Base-by-base conservation (phyloP, 2,329 filamentous ascomycete species). In the Hypoxylon sp. region DNA sequence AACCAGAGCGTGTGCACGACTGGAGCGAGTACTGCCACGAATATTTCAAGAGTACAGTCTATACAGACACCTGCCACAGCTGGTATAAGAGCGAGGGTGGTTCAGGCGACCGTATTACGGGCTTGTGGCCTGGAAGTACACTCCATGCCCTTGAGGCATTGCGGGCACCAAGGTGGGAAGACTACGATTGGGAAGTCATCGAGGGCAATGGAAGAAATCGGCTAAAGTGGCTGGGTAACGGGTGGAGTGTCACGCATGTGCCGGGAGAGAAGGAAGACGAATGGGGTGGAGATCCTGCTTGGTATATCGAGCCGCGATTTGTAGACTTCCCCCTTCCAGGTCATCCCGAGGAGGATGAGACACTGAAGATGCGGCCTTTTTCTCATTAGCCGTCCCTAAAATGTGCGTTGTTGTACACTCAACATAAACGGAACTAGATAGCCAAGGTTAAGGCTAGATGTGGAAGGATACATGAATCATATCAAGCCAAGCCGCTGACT, bases 41-140 rank as follows among this genome's bases (percentile, higher is more conserved):
- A 55, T 84, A 86, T 70, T 84, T 87, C 73, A 79, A 81, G 68
- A 73, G 78, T 4, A 85, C 82, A 0, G 83, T 86, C 1, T 86
- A 84, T 73, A 75, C 79, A 5, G 83, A 82, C 43, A 74, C 77
- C 9, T 88, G 86, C 74, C 82, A 81, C 65, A 85, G 82, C 58
- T 88, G 85, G 86, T 88, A 88, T 73, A 84, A 85, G 73, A 79
- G 80, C 32, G 79, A 81, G 9, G 79, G 79, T 19, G 81, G 80
- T 23, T 74, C 71, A 9, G 81, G 80, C 4, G 72, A 80, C 56
- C 75, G 78, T 59, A 77, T 84, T 53, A 78, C 79, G 19, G 82
- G 80, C 1, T 73, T 84, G 30, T 84, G 83, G 82, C 82, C 82
- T 0, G 82, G 83, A 3, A 82, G 79, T 28, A 80, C 80, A 13